Base-by-base conservation (phyloP, 2,329 filamentous ascomycete genomes). In the Xylariaceae sp. region DNA sequence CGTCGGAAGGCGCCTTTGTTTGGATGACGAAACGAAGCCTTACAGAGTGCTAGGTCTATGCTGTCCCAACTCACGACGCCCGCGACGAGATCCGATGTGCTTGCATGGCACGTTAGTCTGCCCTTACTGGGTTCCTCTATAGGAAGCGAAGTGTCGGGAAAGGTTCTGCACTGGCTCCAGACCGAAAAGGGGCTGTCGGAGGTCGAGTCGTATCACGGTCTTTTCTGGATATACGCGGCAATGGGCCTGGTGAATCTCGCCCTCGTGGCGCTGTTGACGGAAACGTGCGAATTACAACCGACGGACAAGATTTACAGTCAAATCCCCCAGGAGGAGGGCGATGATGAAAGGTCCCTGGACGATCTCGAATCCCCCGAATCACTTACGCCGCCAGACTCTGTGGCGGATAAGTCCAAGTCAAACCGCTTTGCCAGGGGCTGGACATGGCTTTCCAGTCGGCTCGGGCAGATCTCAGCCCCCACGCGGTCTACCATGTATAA, bases 101-200 rank as follows among this genome's bases (percentile, higher is more conserved):
- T 86, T 55, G 77, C 80, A 6, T 87, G 84, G 84, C 85, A 87
- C 62, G 77, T 85, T 41, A 81, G 78, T 12, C 74, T 72, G 2
- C 77, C 80, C 0, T 76, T 76, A n/a, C 69, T 83, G 1, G 81
- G 80, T 1, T 80, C 79, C 0, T 74, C 79, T 0, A 61, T 76
- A 4, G 81, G 81, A 2, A 81, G 75, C 6, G 80, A 79, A 60
- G 57, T 74, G 1, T 74, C 77, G 0, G 81, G 81, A 1, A 68
- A 77, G 43, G 68, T 80, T 43, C 71, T 84, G 31, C 74, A 79
- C 53, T 73, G 62, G 35, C 68, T 84, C 11, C 68, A 72, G 34
- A 62, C 60, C 6, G 66, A 65, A 30, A 69, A 77, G 4, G 76
- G 74, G 2, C 82, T 79, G 80, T 67, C 72, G 6, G 64, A 79